Percentiles rank a stretch among this genome's conserved stretches.
Conservation (phyloP, 768 basidiomycete species). For the Phylloporus arenicola region DNA sequence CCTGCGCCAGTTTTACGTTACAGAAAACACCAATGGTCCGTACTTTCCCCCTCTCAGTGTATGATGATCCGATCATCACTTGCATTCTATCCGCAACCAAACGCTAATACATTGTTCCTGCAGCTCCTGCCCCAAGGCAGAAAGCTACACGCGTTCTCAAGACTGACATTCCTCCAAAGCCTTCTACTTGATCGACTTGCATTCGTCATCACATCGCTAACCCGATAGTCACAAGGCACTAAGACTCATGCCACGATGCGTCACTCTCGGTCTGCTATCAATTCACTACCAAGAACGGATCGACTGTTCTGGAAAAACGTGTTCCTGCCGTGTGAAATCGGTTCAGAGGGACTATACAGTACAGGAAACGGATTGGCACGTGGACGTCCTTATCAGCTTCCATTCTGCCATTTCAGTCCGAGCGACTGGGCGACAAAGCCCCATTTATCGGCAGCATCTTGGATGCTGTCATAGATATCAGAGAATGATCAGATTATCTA, state of each 20-base stretch:
- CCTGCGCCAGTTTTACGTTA: slow-evolving; percentile 83
- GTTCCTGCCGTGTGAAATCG: background rate
- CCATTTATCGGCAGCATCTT: slow-evolving; percentile 74
- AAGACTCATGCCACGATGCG: no score
- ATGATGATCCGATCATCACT: background rate
- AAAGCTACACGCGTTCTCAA: slow-evolving; percentile 84
- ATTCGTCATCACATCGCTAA: background rate
- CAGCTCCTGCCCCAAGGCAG: slow-evolving; percentile 87
- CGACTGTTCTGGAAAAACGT: slow-evolving; percentile 1
- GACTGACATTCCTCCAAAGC: slow-evolving; percentile 52
- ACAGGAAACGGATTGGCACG: background rate
- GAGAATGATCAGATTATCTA: slow-evolving; percentile 12
- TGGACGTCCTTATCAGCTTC: slow-evolving; percentile 4
- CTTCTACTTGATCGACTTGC: slow-evolving; percentile 3
- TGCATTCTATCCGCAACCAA: slow-evolving; percentile 3
- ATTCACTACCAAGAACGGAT: background rate
- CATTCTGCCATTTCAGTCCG: slow-evolving; percentile 39
- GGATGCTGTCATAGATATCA: slow-evolving; percentile 44
- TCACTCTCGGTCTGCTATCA: slow-evolving; percentile 1
- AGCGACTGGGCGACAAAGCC: slow-evolving; percentile 68
- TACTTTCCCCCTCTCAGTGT: background rate
- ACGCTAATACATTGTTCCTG: slow-evolving; percentile 6
- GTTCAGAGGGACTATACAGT: background rate
- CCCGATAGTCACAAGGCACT: background rate
- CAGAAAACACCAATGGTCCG: slow-evolving; percentile 87